A percentile compares a stretch with the other conserved stretches of the same genome.
phyloP scores from a whole-genome alignment of 2,329 filamentous ascomycete genomes.

The Aspergillus phoenicis region DNA sequence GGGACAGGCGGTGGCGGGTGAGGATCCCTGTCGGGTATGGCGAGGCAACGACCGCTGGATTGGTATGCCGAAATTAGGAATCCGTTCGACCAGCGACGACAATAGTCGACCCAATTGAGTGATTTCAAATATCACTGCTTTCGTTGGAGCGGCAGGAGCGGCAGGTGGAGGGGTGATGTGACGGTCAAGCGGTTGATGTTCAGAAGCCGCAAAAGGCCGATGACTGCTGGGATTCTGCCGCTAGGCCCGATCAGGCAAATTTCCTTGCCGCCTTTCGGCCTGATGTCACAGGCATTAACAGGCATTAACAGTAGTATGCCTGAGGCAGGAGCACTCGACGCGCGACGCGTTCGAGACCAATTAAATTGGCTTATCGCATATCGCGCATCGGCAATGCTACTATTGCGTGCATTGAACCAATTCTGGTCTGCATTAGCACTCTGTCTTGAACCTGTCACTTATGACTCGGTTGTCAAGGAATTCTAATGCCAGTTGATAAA shows the following conservation, averaged over 20 bases:
- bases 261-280: conserved; percentile 31
- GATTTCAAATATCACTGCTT: conserved; percentile 21
- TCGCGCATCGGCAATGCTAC: conserved; percentile 13
- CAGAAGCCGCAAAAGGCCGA: conserved; percentile 44
- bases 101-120: conserved; percentile 30
- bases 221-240: conserved; percentile 25
- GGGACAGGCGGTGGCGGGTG: conserved; percentile 24
- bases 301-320: conserved; percentile 22
- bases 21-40: conserved; percentile 21
- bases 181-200: conserved; percentile 36
- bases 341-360: conserved; percentile 33
- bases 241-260: conserved; percentile 34
- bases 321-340: conserved; percentile 30
- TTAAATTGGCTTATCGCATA: conserved; percentile 18
- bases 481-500: background rate
- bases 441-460: background rate
- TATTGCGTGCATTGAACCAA: conserved; percentile 10
- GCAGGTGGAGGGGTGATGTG: conserved; percentile 34
- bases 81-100: conserved; percentile 16
- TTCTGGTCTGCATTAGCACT: background rate
- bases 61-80: conserved; percentile 8
- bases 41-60: conserved; percentile 17
- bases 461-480: background rate
- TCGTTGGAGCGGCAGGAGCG: conserved; percentile 24
- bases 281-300: conserved; percentile 24